phyloP scores from a whole-genome alignment of 1,139 yeast genomes.

The Diutina rugosa region DNA sequence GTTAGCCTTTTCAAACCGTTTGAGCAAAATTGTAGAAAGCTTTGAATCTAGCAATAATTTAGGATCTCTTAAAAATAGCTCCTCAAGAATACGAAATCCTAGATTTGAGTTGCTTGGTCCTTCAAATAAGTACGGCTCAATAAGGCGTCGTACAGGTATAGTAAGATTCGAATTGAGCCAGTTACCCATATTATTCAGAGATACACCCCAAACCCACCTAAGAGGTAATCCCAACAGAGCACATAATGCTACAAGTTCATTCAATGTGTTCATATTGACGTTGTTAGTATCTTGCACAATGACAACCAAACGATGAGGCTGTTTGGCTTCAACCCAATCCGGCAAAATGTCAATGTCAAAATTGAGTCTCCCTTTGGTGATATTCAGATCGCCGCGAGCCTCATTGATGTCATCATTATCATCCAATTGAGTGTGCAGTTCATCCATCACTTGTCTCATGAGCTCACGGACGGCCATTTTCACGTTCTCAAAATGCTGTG shows the following conservation, averaged over 20 bases:
- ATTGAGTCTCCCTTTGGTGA: slow-evolving; percentile 16
- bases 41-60: slow-evolving; percentile 11
- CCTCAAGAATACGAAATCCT: slow-evolving; percentile 24
- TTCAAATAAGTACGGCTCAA: slow-evolving; percentile 30
- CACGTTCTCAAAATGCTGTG: slow-evolving; percentile 29
- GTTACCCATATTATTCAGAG: slow-evolving; percentile 28
- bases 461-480: slow-evolving; percentile 27
- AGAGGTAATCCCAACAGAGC: slow-evolving; percentile 25
- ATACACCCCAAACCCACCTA: slow-evolving; percentile 39
- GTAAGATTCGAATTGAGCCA: slow-evolving; percentile 26
- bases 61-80: slow-evolving; percentile 18
- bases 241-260: slow-evolving; percentile 35
- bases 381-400: slow-evolving; percentile 2
- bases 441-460: slow-evolving; percentile 17
- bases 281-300: slow-evolving; percentile 58
- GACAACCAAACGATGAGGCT: slow-evolving; percentile 19
- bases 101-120: slow-evolving; percentile 27
- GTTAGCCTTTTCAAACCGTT: slow-evolving; percentile 27
- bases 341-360: slow-evolving; percentile 42
- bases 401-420: slow-evolving; percentile 7
- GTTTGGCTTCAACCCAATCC: slow-evolving; percentile 22
- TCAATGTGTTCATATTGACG: slow-evolving; percentile 35
- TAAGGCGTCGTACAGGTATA: slow-evolving; percentile 17
- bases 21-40: slow-evolving; percentile 22
- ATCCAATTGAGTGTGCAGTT: neutral